phyloP scores from a whole-genome alignment of 768 basidiomycete genomes.

The Podaxis rugospora region DNA sequence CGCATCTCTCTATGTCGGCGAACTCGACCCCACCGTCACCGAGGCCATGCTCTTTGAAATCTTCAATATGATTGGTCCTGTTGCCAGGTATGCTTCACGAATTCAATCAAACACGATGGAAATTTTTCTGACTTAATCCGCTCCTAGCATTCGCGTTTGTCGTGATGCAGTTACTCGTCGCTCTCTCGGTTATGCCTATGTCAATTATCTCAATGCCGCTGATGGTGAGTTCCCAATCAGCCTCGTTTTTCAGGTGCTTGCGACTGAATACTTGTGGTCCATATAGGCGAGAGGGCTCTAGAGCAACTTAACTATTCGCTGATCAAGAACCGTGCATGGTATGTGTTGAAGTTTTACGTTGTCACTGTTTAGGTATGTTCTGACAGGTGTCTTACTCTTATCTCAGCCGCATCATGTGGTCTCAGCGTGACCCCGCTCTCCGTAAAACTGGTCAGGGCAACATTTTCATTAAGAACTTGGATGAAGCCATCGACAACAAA shows the following conservation, averaged over 20 bases:
- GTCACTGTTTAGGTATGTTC: constrained; percentile 10
- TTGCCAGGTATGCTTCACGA: constrained; percentile 70
- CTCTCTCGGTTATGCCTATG: constrained; percentile 98
- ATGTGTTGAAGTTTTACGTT: constrained; percentile 20
- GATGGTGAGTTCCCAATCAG: constrained; percentile 61
- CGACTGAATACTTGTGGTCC: constrained; percentile 4
- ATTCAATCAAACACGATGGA: constrained; percentile 3
- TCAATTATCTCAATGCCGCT: constrained; percentile 93
- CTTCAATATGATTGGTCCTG: constrained; percentile 99
- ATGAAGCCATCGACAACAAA: constrained; percentile 98
- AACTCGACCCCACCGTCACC: constrained; percentile 95
- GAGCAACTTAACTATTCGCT: constrained; percentile 99
- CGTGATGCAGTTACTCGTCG: constrained; percentile 99
- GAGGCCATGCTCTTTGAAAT: constrained; percentile 99
- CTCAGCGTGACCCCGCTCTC: constrained; percentile 98
- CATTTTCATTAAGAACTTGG: constrained; percentile 99
- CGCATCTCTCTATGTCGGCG: constrained; percentile 97
- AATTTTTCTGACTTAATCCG: constrained; percentile 7
- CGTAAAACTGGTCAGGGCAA: constrained; percentile 99
- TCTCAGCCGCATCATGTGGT: constrained; percentile 98
- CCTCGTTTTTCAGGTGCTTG: not conserved
- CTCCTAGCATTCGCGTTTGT: constrained; percentile 90
- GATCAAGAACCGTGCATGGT: constrained; percentile 98
- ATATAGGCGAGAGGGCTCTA: constrained; percentile 88
- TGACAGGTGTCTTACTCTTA: constrained; percentile 14